phyloP scores from a whole-genome alignment of 352 stramenopile species.

The Pythium angustatum region DNA sequence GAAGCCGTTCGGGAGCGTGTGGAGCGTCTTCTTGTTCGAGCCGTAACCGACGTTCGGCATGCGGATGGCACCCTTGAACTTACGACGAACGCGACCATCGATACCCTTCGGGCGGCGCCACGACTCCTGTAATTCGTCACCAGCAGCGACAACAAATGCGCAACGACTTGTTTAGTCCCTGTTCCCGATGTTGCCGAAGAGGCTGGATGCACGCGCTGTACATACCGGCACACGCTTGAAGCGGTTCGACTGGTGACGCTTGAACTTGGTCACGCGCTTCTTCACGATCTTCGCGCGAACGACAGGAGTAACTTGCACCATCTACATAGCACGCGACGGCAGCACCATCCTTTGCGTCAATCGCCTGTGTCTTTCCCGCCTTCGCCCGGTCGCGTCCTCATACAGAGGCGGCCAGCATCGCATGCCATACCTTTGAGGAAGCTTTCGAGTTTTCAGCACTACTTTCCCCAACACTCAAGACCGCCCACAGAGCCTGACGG shows the following conservation, averaged over 20 bases:
- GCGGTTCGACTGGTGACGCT: slow-evolving; percentile 97
- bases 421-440: slow-evolving; percentile 78
- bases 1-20: slow-evolving; percentile 99
- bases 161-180: slow-evolving; percentile 12
- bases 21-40: slow-evolving; percentile 98
- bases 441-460: slow-evolving; percentile 89
- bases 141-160: slow-evolving; percentile 1
- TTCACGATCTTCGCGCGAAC: slow-evolving; percentile 96
- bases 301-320: slow-evolving; percentile 91
- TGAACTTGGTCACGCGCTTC: slow-evolving; percentile 99
- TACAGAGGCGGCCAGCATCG: background rate
- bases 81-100: slow-evolving; percentile 97
- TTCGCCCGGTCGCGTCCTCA: background rate
- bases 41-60: slow-evolving; percentile 99
- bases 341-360: background rate
- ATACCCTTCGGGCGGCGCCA: slow-evolving; percentile 99
- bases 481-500: slow-evolving; percentile 19
- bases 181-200: too few species aligned
- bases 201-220: too few species aligned
- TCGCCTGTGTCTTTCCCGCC: background rate
- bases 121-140: slow-evolving; percentile 58
- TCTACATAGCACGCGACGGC: slow-evolving; percentile 39
- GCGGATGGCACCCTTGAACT: slow-evolving; percentile 98
- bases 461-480: slow-evolving; percentile 32
- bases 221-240: slow-evolving; percentile 97